phyloP scores from a whole-genome alignment of 352 stramenopile genomes.

The Globisporangium carolinianum region DNA sequence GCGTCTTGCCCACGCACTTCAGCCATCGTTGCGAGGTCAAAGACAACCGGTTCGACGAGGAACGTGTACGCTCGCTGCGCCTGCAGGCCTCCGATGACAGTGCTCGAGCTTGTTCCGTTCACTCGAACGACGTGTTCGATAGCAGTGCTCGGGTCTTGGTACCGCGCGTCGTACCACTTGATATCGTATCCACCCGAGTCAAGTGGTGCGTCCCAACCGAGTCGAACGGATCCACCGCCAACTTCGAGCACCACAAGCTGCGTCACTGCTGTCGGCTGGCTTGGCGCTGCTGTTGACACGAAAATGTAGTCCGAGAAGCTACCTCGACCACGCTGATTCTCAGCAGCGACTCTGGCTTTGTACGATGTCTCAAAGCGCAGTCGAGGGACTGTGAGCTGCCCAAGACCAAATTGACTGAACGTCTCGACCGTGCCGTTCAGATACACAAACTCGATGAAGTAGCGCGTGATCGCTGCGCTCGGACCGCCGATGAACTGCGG shows the following conservation, averaged over 20 bases:
- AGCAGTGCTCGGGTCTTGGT: constrained; percentile 9
- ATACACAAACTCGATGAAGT: constrained; percentile 11
- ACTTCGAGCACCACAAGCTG: constrained; percentile 8
- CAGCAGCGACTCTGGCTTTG: constrained; percentile 12
- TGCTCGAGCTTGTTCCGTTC: constrained; percentile 2
- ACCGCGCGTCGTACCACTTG: constrained; percentile 15
- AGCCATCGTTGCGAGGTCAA: background rate
- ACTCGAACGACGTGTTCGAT: constrained; percentile 9
- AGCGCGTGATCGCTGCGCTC: constrained; percentile 6
- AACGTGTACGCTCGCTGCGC: constrained; percentile 24
- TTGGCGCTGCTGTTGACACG: constrained; percentile 18
- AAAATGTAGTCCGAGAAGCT: constrained; percentile 14
- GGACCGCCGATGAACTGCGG: constrained; percentile 22
- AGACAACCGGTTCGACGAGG: constrained; percentile 12
- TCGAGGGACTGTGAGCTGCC: constrained; percentile 8
- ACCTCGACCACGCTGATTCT: constrained; percentile 20
- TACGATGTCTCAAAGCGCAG: constrained; percentile 25
- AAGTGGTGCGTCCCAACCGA: constrained; percentile 24
- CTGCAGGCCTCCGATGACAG: constrained; percentile 18
- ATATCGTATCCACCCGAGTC: constrained; percentile 27
- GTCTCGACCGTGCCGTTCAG: background rate
- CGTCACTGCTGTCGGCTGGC: constrained; percentile 14
- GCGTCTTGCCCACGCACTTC: background rate
- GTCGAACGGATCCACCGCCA: constrained; percentile 18
- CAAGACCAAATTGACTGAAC: background rate